These are phyloP conservation scores for Colletotrichum gloeosporioides DNA, from an alignment of 2,329 filamentous ascomycete species.

Conservation along the genomic window DNA sequence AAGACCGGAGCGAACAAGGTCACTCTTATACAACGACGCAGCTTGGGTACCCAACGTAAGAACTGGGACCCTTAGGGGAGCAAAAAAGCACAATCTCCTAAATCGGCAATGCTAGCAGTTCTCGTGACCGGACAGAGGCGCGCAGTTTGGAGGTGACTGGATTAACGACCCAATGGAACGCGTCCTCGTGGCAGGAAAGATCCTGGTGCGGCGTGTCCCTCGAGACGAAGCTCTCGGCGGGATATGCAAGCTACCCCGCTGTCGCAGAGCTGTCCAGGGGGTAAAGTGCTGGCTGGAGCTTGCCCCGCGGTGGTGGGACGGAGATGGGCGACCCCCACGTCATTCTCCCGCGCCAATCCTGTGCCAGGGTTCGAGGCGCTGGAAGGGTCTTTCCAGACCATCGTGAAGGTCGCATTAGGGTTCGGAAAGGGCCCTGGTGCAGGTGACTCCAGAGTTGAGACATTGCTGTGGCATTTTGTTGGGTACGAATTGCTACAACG, in stretches of 20 bases:
- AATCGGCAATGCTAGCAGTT: background rate
- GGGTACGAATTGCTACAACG: background rate
- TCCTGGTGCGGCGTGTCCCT: background rate
- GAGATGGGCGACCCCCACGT: slow-evolving; percentile 3
- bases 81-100: background rate
- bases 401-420: background rate
- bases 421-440: background rate
- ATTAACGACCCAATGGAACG: slow-evolving; percentile 4
- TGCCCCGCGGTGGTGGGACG: slow-evolving; percentile 7
- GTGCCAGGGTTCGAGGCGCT: background rate
- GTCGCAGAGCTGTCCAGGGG: background rate
- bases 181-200: slow-evolving; percentile 2
- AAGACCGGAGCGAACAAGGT: background rate
- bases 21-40: background rate
- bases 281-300: background rate
- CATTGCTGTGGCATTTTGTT: background rate
- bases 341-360: slow-evolving; percentile 20
- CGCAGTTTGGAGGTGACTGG: background rate
- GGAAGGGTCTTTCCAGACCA: background rate
- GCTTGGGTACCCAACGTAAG: background rate
- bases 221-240: background rate
- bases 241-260: slow-evolving; percentile 15
- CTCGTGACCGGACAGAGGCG: slow-evolving; percentile 3
- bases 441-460: background rate
- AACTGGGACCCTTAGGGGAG: background rate